These are phyloP conservation scores for Cercospora citrullina DNA, from an alignment of 2,329 filamentous ascomycete species.

Conservation along the genomic window DNA sequence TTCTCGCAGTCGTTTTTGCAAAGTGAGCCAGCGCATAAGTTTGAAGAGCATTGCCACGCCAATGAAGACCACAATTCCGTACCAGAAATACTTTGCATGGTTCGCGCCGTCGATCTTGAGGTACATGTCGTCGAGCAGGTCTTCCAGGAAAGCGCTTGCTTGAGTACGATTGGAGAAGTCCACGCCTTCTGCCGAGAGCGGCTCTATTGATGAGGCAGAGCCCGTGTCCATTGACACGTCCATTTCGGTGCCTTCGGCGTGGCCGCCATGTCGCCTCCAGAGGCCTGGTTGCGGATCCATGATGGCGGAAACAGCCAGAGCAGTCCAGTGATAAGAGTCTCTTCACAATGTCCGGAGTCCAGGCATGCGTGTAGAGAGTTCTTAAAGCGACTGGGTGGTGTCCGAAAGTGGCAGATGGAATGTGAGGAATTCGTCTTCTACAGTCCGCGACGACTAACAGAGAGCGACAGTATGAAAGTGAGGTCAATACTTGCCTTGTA, in stretches of 20 bases:
- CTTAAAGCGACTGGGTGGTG: background rate
- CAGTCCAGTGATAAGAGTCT: background rate
- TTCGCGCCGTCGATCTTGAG: slow-evolving; percentile 41
- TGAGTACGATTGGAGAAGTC: slow-evolving; percentile 43
- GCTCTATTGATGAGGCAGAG: slow-evolving; percentile 17
- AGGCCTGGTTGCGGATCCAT: background rate
- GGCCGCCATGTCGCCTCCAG: slow-evolving; percentile 13
- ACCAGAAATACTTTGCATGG: slow-evolving; percentile 45
- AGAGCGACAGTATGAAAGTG: background rate
- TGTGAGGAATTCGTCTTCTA: background rate
- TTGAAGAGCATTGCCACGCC: slow-evolving; percentile 38
- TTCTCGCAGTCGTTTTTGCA: slow-evolving; percentile 40
- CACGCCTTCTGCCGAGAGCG: slow-evolving; percentile 39
- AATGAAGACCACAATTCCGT: slow-evolving; percentile 41
- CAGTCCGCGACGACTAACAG: background rate
- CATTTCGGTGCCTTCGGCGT: slow-evolving; percentile 15
- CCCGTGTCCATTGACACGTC: slow-evolving; percentile 31
- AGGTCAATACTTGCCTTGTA: background rate
- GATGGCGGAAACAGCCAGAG: background rate
- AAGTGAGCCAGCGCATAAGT: slow-evolving; percentile 30
- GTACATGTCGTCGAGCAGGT: slow-evolving; percentile 41
- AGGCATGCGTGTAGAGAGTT: background rate
- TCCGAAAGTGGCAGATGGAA: background rate
- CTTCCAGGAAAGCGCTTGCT: slow-evolving; percentile 39
- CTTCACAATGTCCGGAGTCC: background rate